Percentiles rank a stretch among this genome's conserved stretches.
phyloP scores from a whole-genome alignment of 345 rosid genomes.

The Physaria fendleri region DNA sequence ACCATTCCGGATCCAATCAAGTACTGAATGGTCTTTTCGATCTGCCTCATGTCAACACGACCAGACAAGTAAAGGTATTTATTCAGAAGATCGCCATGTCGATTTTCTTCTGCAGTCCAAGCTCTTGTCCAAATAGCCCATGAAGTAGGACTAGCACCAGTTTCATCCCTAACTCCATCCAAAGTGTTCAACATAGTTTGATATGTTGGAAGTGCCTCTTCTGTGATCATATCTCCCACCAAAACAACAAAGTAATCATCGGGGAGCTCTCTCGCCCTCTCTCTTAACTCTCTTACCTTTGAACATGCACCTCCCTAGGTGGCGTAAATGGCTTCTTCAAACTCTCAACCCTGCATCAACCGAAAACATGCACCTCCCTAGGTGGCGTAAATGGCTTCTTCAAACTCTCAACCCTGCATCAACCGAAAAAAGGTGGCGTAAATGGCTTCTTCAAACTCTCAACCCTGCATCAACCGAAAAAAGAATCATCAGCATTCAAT shows the following conservation, averaged over 20 bases:
- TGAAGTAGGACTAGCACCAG: constrained; percentile 75
- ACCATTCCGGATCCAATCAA: too few species aligned
- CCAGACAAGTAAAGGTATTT: constrained; percentile 60
- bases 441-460: constrained; percentile 68
- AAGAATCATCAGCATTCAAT: neutral
- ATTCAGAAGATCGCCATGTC: constrained; percentile 61
- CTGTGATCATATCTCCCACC: constrained; percentile 88
- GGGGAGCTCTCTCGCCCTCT: constrained; percentile 74
- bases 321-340: constrained; percentile 72
- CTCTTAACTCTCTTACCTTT: constrained; percentile 76
- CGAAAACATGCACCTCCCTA: constrained; percentile 39
- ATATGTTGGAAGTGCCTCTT: constrained; percentile 82
- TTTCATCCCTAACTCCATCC: constrained; percentile 76
- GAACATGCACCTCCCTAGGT: constrained; percentile 72
- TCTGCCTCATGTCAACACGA: too few species aligned
- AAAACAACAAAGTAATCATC: constrained; percentile 82
- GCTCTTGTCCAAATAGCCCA: constrained; percentile 69
- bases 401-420: constrained; percentile 56
- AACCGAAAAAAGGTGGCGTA: constrained; percentile 43
- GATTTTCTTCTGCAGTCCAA: constrained; percentile 67
- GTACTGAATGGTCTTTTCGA: too few species aligned
- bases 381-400: constrained; percentile 83
- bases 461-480: constrained; percentile 44
- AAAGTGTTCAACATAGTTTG: constrained; percentile 74
- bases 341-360: constrained; percentile 55